These are phyloP conservation scores for Dendrocalamus sinicus DNA, from an alignment of 176 grass and related monocot genomes.

Conservation along the genomic window DNA sequence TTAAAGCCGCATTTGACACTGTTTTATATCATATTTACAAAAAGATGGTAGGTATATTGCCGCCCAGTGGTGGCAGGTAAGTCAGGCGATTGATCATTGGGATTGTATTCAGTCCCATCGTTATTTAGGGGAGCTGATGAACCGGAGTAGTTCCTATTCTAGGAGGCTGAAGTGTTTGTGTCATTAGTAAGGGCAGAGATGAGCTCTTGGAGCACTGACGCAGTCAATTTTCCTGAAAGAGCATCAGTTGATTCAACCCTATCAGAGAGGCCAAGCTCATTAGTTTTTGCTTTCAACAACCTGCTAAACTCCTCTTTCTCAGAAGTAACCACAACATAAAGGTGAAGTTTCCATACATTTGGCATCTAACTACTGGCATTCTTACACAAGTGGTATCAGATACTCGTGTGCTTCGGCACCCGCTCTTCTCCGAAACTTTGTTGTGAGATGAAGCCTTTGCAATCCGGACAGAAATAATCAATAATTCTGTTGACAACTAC, in stretches of 20 bases:
- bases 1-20: too few species aligned
- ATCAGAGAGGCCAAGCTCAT: slow-evolving; percentile 51
- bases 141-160: slow-evolving; percentile 22
- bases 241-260: slow-evolving; percentile 43
- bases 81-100: slow-evolving; percentile 31
- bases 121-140: slow-evolving; percentile 7
- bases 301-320: slow-evolving; percentile 55
- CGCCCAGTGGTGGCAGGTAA: too few species aligned
- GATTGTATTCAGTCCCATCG: slow-evolving; percentile 6
- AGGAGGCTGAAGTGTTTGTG: slow-evolving; percentile 8
- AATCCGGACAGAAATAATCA: slow-evolving; percentile 88
- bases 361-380: neutral
- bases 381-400: neutral
- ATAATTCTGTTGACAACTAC: slow-evolving; percentile 24
- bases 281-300: slow-evolving; percentile 53
- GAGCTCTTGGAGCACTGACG: slow-evolving; percentile 61
- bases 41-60: too few species aligned
- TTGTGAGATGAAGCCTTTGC: slow-evolving; percentile 43
- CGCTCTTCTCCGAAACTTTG: slow-evolving; percentile 39
- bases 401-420: neutral
- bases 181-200: slow-evolving; percentile 53
- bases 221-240: slow-evolving; percentile 50
- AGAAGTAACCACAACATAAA: slow-evolving; percentile 1
- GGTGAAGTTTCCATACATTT: slow-evolving; percentile 1
- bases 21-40: too few species aligned